Evolutionary conservation across 768 basidiomycete genomes (phyloP).

Genomic region (Candolleomyces efflorescens): DNA sequence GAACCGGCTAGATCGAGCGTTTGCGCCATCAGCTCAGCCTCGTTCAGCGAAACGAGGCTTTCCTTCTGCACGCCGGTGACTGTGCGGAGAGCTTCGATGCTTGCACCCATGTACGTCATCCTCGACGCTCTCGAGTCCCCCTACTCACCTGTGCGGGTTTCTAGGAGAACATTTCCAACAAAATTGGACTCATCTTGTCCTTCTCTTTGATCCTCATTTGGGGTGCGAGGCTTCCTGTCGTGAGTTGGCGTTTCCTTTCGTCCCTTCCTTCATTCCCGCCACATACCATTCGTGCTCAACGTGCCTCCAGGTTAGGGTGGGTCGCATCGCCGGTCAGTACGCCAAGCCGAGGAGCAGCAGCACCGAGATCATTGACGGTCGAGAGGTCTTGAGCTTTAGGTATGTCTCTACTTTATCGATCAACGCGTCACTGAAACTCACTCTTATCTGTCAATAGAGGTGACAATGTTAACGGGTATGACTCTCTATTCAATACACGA

Average conservation of each 20-base stretch:
- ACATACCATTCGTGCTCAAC: constrained; percentile 4
- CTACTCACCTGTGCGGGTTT: not conserved
- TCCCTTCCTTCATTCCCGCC: not conserved
- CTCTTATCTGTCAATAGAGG: constrained; percentile 48
- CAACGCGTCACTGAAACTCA: not conserved
- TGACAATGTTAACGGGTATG: constrained; percentile 92
- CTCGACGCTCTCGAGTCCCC: not conserved
- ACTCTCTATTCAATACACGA: constrained; percentile 12
- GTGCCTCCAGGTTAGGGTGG: constrained; percentile 61
- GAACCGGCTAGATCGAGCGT: constrained; percentile 63
- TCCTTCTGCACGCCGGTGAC: constrained; percentile 95
- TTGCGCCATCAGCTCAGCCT: constrained; percentile 74
- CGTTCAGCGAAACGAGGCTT: constrained; percentile 85
- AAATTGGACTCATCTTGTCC: constrained; percentile 88
- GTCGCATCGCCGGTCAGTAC: constrained; percentile 94
- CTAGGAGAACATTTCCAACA: constrained; percentile 82
- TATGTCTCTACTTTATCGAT: constrained; percentile 27
- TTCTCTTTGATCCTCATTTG: constrained; percentile 94
- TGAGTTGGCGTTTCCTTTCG: constrained; percentile 30
- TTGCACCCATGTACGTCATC: constrained; percentile 69
- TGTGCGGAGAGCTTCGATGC: constrained; percentile 96
- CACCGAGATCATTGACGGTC: constrained; percentile 73
- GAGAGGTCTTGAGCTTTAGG: constrained; percentile 85
- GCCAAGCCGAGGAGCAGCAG: constrained; percentile 89
- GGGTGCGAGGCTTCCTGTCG: constrained; percentile 92